These are phyloP conservation scores for Carpinus fangiana DNA, from an alignment of 306 rosid species.

Conservation along the genomic window DNA sequence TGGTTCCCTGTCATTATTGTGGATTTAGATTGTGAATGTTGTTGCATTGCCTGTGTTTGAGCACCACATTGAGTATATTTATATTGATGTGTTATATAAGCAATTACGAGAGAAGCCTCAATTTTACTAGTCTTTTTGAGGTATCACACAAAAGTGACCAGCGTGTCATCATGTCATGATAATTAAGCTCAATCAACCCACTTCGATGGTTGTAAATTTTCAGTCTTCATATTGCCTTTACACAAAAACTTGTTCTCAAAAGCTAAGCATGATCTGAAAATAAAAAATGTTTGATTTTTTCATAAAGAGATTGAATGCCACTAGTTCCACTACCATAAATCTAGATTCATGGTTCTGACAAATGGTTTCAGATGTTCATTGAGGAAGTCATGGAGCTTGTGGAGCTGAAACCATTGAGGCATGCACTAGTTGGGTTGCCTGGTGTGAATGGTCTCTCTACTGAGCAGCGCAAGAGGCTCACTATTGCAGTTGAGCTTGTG, in stretches of 20 bases:
- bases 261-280: neutral
- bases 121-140: too few species aligned
- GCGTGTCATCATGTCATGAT: too few species aligned
- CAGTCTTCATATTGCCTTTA: too few species aligned
- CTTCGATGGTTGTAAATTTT: too few species aligned
- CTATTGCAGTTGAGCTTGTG: slow-evolving; percentile 59
- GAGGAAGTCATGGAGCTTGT: slow-evolving; percentile 62
- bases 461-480: slow-evolving; percentile 55
- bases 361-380: slow-evolving; percentile 38
- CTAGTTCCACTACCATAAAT: neutral
- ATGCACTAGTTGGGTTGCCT: slow-evolving; percentile 52
- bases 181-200: too few species aligned
- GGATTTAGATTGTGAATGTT: too few species aligned
- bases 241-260: neutral
- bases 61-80: too few species aligned
- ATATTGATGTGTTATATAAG: too few species aligned
- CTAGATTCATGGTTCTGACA: neutral
- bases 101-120: too few species aligned
- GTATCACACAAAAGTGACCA: too few species aligned
- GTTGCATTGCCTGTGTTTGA: too few species aligned
- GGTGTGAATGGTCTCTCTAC: slow-evolving; percentile 52
- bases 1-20: too few species aligned
- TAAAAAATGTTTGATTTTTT: neutral
- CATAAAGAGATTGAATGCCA: neutral
- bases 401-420: slow-evolving; percentile 44